Percentiles rank a stretch among this genome's conserved stretches.
phyloP scores from a whole-genome alignment of 441 rosid genomes.

The Erodium moschatum region DNA sequence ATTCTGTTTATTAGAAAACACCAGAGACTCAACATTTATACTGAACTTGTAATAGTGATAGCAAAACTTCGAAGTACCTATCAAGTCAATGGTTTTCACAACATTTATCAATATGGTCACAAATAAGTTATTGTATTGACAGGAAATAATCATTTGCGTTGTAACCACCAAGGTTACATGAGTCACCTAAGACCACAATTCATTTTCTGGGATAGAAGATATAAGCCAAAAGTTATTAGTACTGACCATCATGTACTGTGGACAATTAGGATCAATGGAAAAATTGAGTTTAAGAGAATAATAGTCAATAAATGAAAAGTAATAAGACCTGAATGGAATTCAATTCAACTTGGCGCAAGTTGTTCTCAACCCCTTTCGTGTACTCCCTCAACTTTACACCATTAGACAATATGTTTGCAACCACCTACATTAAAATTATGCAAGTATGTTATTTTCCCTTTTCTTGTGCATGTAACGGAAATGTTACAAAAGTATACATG shows the following conservation, averaged over 20 bases:
- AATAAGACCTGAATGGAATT: slow-evolving; percentile 76
- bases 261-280: too few relatives aligned
- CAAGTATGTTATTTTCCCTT: too few relatives aligned
- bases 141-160: neutral
- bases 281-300: neutral
- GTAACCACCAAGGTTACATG: neutral
- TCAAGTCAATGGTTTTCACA: neutral
- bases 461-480: too few relatives aligned
- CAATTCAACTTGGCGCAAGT: slow-evolving; percentile 77
- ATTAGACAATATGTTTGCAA: slow-evolving; percentile 73
- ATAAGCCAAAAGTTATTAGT: neutral
- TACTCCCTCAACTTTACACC: slow-evolving; percentile 74
- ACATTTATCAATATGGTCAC: too few relatives aligned
- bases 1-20: neutral
- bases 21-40: neutral
- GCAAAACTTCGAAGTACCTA: neutral
- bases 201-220: neutral
- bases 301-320: neutral
- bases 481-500: too few relatives aligned
- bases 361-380: slow-evolving; percentile 92
- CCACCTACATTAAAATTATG: slow-evolving; percentile 44
- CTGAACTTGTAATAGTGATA: neutral
- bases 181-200: neutral
- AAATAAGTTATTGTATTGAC: neutral
- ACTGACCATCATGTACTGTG: neutral